Base-by-base conservation (phyloP, 179 eudicot species). In the Silene noctiflora region DNA sequence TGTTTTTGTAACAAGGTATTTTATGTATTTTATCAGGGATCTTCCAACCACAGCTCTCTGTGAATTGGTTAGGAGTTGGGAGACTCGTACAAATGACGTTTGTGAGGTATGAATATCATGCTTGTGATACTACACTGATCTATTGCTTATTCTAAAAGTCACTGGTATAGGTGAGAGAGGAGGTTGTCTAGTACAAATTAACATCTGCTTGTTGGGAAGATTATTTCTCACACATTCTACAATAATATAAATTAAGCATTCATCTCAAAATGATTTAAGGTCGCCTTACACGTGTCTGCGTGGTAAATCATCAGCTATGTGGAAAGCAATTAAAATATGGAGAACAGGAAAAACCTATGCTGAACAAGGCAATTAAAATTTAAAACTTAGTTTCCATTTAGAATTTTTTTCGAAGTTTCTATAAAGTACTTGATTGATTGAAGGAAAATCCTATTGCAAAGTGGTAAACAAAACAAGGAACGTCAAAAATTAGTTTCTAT, bases 31-130 rank as follows among this genome's bases (percentile, higher is more conserved):
- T 64, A 71, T 73, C 85, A 94, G 98, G 92, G 88, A 86, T 84
- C 81, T 90, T 76, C 87, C 91, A 12, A 74, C 91, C 81, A 80
- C 61, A 77, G 78, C 80, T 62, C 72, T 92, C 68, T 73, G 48
- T 71, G 89, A 85, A 82, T 78, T 94, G 89, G 87, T 94, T 67
- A 77, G 81, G 64, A 84, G 79, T 48, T 94, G 98, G 97, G 92
- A 80, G 80, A 84, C 78, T 68, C 83, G 75, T 56, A 83, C 91
- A 6, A 81, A 84, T 75, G 94, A 81, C 78, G 71, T 83, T 22
- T 70, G 27, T 53, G 96, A 94, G 97, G 97, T 94, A 85, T 35
- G 46, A 35, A n/a, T 69, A 20, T 74, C 46, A 39, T 44, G 74
- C 74, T 71, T 75, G 29, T 55, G 20, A 35, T 35, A 39, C 65